Evolutionary conservation across 202 grass and related monocot genomes (phyloP), one percentile per base, ranked within the genome.

Genomic region (Bolboschoenoplectus hybrid): DNA sequence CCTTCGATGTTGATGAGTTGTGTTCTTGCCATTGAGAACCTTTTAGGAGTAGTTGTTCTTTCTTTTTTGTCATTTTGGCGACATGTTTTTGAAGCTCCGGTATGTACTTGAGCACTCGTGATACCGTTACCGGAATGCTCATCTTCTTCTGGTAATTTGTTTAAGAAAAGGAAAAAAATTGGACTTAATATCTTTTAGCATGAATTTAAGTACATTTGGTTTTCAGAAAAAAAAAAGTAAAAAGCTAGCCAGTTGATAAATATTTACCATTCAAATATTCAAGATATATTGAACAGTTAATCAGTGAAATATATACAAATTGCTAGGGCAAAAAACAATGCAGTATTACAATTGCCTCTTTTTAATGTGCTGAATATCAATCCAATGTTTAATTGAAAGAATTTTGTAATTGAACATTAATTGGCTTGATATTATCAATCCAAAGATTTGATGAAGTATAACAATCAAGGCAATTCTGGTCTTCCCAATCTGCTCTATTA

Each of bases 1-100:
- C 60, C 2, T 4, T 84, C 35, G 66, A 34, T 79, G 74, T 58
- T 17, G 52, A 57, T 17, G 52, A 57, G 13, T 51, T 70, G 0
- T 46, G 3, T 3, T 81, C 84, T 88, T 86, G 86, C 12, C 57
- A 86, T 11, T 84, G 89, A 82, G 86, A 91, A 46, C 63, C 86
- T 7, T 81, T 85, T 4, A 53, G 66, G 0, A 90, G 75, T 4
- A 96, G 85, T 56, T 92, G 88, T 66, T 96, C 88, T 87, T 92
- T 96, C 74, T 65, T 98, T 68, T 77, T 85, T 78, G 89, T 82
- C 78, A 98, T 85, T 1, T 60, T 87, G 11, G 58, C 74, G 1
- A 98, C 87, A 61, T 94, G 82, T 40, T 90, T 92, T 76, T 96
- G 93, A 85, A 98, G 92, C 86, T 96, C 90, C 3, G 97, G 97